Evolutionary conservation across 371 early-diverging fungal genomes (phyloP), one percentile per base, ranked within the genome.

Genomic region (Dentiscutata heterogama): DNA sequence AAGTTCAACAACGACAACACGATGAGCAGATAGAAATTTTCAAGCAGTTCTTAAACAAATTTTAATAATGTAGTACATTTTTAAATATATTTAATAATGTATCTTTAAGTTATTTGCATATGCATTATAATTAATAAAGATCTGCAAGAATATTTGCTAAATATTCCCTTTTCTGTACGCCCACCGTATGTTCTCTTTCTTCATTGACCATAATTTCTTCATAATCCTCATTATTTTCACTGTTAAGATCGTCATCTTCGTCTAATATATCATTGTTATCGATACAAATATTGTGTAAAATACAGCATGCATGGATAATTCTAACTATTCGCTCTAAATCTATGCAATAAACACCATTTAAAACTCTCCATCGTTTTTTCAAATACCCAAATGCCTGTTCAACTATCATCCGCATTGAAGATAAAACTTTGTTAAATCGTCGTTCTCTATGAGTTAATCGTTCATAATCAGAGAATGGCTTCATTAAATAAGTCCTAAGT

Each of bases 91-190:
- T 7, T 60, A 60, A 60, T 60, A 60, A 22, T 60, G n/a, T 22
- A 60, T 20, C n/a, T 60, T 60, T 60, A 39, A 39, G 39, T 39
- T 39, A 39, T 39, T 39, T 39, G 46, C 10, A 61, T 61, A 61
- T 25, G 13, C 4, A 25, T 61, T n/a, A n/a, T 61, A 61, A 61
- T 61, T 8, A 61, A 25, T 61, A 61, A 10, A 61, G 13, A 61
- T 61, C 13, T 25, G 22, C 22, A 61, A 61, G n/a, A 61, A 61
- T n/a, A 61, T 61, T 61, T 61, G 61, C 61, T 61, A 61, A 25
- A 61, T 61, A 61, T 25, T 61, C 25, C 7, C 61, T 61, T n/a
- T 61, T 61, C 13, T 61, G 61, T 25, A 27, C 20, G 2, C 25
- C 27, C 22, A 1, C 61, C 3, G 22, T 61, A 2, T 61, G 4